Evolutionary conservation across 2,329 filamentous ascomycete species (phyloP).

Genomic region (Decorospora gaudefroyi): DNA sequence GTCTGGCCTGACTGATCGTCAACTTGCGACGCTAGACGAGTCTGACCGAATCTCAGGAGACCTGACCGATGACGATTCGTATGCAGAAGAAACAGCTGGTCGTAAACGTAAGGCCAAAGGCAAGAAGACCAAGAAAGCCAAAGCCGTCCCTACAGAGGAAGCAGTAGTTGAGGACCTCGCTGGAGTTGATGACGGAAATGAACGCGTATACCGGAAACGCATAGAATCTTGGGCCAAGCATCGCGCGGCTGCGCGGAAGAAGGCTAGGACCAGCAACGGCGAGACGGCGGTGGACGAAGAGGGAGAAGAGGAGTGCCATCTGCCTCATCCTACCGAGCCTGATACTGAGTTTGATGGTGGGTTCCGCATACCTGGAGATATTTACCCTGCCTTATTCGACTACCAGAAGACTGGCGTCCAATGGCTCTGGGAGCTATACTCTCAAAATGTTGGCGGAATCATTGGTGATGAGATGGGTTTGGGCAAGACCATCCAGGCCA

Average conservation of each 20-base stretch:
- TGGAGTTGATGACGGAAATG: slow-evolving; percentile 85
- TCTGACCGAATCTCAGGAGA: slow-evolving; percentile 45
- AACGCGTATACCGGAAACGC: slow-evolving; percentile 75
- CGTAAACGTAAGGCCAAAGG: slow-evolving; percentile 47
- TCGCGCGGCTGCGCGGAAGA: slow-evolving; percentile 63
- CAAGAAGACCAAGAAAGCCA: slow-evolving; percentile 35
- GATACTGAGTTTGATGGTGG: slow-evolving; percentile 76
- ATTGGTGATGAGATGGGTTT: slow-evolving; percentile 98
- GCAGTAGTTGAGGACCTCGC: slow-evolving; percentile 59
- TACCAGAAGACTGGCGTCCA: slow-evolving; percentile 97
- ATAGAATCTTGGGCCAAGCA: slow-evolving; percentile 74
- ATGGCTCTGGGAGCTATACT: slow-evolving; percentile 92
- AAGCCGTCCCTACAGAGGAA: slow-evolving; percentile 24
- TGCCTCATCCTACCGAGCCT: slow-evolving; percentile 79
- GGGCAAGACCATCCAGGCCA: slow-evolving; percentile 87
- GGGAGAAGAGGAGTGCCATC: slow-evolving; percentile 72
- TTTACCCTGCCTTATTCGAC: slow-evolving; percentile 88
- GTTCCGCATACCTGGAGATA: slow-evolving; percentile 85
- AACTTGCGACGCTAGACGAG: slow-evolving; percentile 47
- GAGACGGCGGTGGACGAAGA: slow-evolving; percentile 37
- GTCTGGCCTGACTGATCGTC: slow-evolving; percentile 48
- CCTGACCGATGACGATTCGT: slow-evolving; percentile 47
- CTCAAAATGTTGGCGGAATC: slow-evolving; percentile 88
- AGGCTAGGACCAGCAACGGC: slow-evolving; percentile 47
- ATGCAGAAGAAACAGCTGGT: slow-evolving; percentile 45